These are phyloP conservation scores for Sclerotinia spermophila DNA, from an alignment of 2,329 filamentous ascomycete genomes.

Conservation along the genomic window DNA sequence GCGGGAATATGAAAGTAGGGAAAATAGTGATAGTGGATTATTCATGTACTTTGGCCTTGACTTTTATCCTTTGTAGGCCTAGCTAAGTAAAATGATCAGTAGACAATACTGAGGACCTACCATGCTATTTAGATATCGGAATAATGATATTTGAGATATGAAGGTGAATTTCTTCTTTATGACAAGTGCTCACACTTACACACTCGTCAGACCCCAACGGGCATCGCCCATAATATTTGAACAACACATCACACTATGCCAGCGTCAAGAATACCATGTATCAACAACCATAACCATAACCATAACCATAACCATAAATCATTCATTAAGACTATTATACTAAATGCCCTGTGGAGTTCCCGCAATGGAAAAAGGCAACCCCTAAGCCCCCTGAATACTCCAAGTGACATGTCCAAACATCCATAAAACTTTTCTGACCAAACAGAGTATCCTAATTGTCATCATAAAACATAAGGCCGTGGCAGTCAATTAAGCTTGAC, in stretches of 20 bases:
- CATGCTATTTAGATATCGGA: no score
- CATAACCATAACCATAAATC: neutral
- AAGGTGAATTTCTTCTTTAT: no score
- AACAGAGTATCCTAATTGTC: neutral
- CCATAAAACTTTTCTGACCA: neutral
- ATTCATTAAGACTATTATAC: neutral
- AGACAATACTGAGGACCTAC: no score
- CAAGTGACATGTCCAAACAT: neutral
- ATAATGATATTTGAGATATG: no score
- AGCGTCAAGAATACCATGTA: neutral
- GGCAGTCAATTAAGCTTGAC: neutral
- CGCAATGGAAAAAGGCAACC: neutral
- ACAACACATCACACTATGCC: neutral
- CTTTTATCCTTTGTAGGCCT: no score
- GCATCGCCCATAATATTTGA: neutral
- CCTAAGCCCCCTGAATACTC: neutral
- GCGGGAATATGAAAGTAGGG: no score
- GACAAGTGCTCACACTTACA: no score
- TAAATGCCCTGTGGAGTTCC: neutral
- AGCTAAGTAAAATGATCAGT: no score
- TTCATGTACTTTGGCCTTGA: no score
- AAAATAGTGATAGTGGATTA: no score
- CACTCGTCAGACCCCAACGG: neutral
- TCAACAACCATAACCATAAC: neutral
- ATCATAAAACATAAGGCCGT: neutral